Conservation (phyloP, 495 filamentous ascomycete species). For the Trichocladium uniseriatum region DNA sequence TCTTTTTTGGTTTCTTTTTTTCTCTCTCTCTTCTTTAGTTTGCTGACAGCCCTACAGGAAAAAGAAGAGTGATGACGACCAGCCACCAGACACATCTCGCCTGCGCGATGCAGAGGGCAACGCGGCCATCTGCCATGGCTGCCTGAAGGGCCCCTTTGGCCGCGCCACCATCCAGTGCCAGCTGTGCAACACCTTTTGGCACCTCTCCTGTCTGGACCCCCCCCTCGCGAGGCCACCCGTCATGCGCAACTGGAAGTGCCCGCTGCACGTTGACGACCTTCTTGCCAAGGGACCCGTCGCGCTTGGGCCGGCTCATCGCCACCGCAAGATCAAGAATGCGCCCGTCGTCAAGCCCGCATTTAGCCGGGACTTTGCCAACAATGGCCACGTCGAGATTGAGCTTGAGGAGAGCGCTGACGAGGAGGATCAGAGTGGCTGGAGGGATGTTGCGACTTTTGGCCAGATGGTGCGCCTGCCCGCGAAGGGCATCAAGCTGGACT, state of each 20-base stretch:
- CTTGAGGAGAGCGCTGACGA: conserved; percentile 47
- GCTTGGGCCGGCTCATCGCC: conserved; percentile 41
- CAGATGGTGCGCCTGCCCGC: conserved; percentile 59
- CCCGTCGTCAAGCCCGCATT: conserved; percentile 37
- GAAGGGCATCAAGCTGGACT: conserved; percentile 69
- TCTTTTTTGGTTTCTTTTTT: neutral
- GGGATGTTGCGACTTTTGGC: conserved; percentile 40
- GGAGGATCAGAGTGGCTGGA: conserved; percentile 35
- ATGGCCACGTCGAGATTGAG: conserved; percentile 70
- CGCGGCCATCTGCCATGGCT: conserved; percentile 59
- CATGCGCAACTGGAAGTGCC: conserved; percentile 74
- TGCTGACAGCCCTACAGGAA: conserved; percentile 34
- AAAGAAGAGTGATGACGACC: conserved; percentile 51
- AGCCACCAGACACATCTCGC: conserved; percentile 52
- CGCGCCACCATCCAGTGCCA: conserved; percentile 70
- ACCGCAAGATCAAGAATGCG: conserved; percentile 44
- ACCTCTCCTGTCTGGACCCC: conserved; percentile 83
- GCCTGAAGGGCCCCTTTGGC: conserved; percentile 48
- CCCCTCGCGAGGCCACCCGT: conserved; percentile 70
- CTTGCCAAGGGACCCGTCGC: conserved; percentile 30
- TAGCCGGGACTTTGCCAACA: conserved; percentile 57
- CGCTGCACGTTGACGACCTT: conserved; percentile 64
- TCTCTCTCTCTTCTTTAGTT: conserved; percentile 12
- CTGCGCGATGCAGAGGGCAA: conserved; percentile 59
- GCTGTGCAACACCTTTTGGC: conserved; percentile 71